Evolutionary conservation across 495 filamentous ascomycete species (phyloP).

Genomic region (Letharia lupina): DNA sequence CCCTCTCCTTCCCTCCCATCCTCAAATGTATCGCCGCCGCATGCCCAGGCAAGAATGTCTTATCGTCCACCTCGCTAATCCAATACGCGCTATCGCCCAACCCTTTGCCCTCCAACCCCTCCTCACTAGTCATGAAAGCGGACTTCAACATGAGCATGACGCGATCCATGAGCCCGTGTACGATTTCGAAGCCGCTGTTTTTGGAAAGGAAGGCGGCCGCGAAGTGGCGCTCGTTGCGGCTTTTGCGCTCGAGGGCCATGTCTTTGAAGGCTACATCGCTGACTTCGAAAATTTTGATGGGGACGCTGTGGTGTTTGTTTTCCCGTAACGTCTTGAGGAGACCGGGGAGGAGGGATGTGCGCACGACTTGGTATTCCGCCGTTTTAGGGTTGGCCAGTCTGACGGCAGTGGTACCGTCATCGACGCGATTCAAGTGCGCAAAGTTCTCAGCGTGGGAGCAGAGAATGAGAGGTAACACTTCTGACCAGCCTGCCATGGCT

Average conservation of each 20-base stretch:
- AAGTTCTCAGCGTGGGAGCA: slow-evolving; percentile 99
- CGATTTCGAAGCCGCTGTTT: slow-evolving; percentile 90
- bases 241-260: slow-evolving; percentile 63
- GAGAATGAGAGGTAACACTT: slow-evolving; percentile 92
- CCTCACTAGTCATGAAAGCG: slow-evolving; percentile 67
- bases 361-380: slow-evolving; percentile 90
- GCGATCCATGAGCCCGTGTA: slow-evolving; percentile 88
- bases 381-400: slow-evolving; percentile 94
- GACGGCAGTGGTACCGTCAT: slow-evolving; percentile 79
- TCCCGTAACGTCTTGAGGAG: slow-evolving; percentile 91
- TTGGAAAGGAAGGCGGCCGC: slow-evolving; percentile 93
- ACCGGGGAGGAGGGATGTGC: slow-evolving; percentile 80
- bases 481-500: slow-evolving; percentile 91
- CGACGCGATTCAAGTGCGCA: slow-evolving; percentile 83
- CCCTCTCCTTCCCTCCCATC: slow-evolving; percentile 56
- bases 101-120: slow-evolving; percentile 51
- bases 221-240: slow-evolving; percentile 87
- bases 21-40: slow-evolving; percentile 73
- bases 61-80: slow-evolving; percentile 83
- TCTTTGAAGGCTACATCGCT: slow-evolving; percentile 91
- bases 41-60: slow-evolving; percentile 75
- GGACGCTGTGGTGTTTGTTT: slow-evolving; percentile 83
- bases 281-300: slow-evolving; percentile 89
- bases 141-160: slow-evolving; percentile 86
- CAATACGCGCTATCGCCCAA: slow-evolving; percentile 65